Base-by-base conservation (phyloP, 306 rosid species). In the Echinosophora koreensis region DNA sequence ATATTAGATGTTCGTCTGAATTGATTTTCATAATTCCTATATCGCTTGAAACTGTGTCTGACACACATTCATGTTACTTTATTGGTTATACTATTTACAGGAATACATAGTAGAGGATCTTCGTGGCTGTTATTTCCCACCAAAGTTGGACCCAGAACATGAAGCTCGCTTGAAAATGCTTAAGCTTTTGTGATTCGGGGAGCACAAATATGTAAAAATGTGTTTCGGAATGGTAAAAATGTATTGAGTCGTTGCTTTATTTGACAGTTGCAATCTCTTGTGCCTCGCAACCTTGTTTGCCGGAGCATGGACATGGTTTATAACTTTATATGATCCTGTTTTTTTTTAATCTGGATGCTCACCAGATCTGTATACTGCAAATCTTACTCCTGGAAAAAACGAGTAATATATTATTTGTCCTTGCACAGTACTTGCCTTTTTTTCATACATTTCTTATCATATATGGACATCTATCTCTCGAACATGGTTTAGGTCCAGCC, bases 81-180 rank as follows among this genome's bases (percentile, higher is more conserved):
- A 17, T 58, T 46, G 35, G 55, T 54, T 55, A 15, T 71, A 66
- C 5, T 49, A 46, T 76, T 42, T 77, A 75, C 91, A 96, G 99
- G 99, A 96, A 74, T 96, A 96, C 50, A 42, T 89, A 57, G 99
- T 92, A 85, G 98, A 92, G 90, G 98, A 96, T 82, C 97, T 92
- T 77, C 85, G 80, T 17, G 98, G 97, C 35, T 71, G 85, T 61
- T 96, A 96, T 67, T 73, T 85, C 72, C 93, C 98, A 17, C 99
- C 99, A 49, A 92, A 92, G 78, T 76, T 96, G 89, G 99, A 92
- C 74, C 80, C 96, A 4, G 96, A 87, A 81, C 96, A 92, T 61
- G 98, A 92, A 83, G 89, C 87, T 52, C 98, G 97, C 69, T 83
- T 96, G 88, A 96, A 89, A 88, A 92, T 92, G 98, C 97, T 96